Conservation (phyloP, 1,139 yeast species). For the Saccharomyces pastorianus region DNA sequence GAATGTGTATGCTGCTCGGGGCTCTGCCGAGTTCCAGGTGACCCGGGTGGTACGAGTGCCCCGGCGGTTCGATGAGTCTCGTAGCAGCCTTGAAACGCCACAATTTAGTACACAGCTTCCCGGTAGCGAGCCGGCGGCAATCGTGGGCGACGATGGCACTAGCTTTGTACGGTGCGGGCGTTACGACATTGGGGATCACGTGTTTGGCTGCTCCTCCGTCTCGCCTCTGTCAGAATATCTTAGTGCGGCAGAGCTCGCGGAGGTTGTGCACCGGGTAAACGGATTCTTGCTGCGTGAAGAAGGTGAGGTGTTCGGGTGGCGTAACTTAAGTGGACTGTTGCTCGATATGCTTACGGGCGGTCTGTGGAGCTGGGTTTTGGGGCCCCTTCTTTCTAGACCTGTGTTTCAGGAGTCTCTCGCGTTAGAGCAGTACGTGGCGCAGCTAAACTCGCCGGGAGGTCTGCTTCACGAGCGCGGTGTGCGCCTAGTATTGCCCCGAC, state of each 20-base stretch:
- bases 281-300: slow-evolving; percentile 34
- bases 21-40: slow-evolving; percentile 29
- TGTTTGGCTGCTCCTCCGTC: slow-evolving; percentile 45
- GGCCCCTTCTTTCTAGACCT: slow-evolving; percentile 5
- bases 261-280: slow-evolving; percentile 44
- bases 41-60: slow-evolving; percentile 64
- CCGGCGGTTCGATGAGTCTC: slow-evolving; percentile 34
- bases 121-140: slow-evolving; percentile 63
- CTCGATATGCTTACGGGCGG: slow-evolving; percentile 45
- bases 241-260: slow-evolving; percentile 34
- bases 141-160: slow-evolving; percentile 24
- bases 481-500: slow-evolving; percentile 44
- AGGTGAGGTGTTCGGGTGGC: slow-evolving; percentile 34
- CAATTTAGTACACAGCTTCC: slow-evolving; percentile 53
- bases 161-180: slow-evolving; percentile 36
- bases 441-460: slow-evolving; percentile 34
- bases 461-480: slow-evolving; percentile 30
- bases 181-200: slow-evolving; percentile 36
- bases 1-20: slow-evolving; percentile 37
- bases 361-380: slow-evolving; percentile 28
- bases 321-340: slow-evolving; percentile 37
- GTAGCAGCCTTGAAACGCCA: slow-evolving; percentile 37
- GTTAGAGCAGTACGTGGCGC: slow-evolving; percentile 42
- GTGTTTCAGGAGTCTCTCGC: slow-evolving; percentile 9
- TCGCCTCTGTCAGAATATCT: slow-evolving; percentile 47